Conservation (phyloP, 768 basidiomycete genomes). For the Termitomyces sp. region DNA sequence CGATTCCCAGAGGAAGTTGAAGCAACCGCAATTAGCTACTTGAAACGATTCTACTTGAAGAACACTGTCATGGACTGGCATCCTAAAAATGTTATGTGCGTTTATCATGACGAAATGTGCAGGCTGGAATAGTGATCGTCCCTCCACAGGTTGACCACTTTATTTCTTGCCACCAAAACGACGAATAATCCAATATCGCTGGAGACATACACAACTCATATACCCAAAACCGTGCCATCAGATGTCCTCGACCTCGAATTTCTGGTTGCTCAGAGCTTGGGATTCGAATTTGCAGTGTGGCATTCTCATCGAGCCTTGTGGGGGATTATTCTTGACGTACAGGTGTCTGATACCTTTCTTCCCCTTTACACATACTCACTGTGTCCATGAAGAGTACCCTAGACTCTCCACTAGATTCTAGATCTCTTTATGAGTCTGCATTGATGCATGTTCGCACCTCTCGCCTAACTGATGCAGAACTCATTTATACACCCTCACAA, state of each 20-base stretch:
- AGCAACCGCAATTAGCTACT: conserved; percentile 85
- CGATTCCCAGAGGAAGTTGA: conserved; percentile 90
- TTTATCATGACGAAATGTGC: conserved; percentile 2
- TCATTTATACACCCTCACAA: conserved; percentile 90
- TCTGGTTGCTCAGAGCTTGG: conserved; percentile 88
- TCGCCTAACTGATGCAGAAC: conserved; percentile 86
- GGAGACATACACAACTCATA: conserved; percentile 76
- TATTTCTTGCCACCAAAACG: conserved; percentile 96
- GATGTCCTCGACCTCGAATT: conserved; percentile 96
- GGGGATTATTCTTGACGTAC: conserved; percentile 85
- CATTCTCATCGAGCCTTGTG: conserved; percentile 85
- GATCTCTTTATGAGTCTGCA: conserved; percentile 60
- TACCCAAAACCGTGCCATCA: conserved; percentile 72
- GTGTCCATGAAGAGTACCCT: conserved; percentile 46
- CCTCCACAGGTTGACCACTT: conserved; percentile 74
- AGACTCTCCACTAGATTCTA: conserved; percentile 40
- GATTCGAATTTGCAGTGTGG: conserved; percentile 93
- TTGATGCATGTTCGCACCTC: conserved; percentile 67
- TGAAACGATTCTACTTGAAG: conserved; percentile 95
- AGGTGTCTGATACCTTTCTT: conserved; percentile 44
- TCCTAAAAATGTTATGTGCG: conserved; percentile 96
- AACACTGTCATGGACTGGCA: conserved; percentile 99
- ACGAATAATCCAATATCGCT: conserved; percentile 92
- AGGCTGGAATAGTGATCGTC: neutral
- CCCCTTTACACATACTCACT: neutral